Evolutionary conservation across 2,329 filamentous ascomycete species (phyloP).

Genomic region (Didymella keratinophila): DNA sequence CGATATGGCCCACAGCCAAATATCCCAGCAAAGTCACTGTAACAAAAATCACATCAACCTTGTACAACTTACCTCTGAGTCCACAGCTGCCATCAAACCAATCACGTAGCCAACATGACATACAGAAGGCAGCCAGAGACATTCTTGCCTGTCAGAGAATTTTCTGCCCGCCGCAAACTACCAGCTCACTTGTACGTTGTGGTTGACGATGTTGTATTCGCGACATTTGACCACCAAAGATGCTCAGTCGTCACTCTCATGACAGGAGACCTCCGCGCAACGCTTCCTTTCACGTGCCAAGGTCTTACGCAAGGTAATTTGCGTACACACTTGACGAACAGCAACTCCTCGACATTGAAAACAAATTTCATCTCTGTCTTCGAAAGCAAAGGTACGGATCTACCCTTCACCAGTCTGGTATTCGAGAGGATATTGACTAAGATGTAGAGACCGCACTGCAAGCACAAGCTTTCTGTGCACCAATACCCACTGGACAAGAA

Average conservation of each 20-base stretch:
- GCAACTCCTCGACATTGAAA: background rate
- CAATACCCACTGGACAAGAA: background rate
- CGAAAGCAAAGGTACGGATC: background rate
- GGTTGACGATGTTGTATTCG: background rate
- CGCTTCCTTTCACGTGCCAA: background rate
- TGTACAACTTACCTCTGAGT: background rate
- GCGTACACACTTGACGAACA: background rate
- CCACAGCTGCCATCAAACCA: background rate
- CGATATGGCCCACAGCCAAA: background rate
- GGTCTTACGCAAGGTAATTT: background rate
- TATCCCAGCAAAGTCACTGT: background rate
- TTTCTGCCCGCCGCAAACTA: background rate
- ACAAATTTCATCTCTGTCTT: conserved; percentile 9
- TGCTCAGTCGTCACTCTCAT: background rate
- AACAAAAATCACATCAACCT: background rate
- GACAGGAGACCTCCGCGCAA: background rate
- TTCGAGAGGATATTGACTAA: background rate
- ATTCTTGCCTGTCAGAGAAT: background rate
- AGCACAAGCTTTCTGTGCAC: background rate
- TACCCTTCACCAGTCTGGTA: no score
- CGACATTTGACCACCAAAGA: background rate
- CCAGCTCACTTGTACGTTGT: conserved; percentile 1
- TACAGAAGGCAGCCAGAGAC: background rate
- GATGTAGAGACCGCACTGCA: background rate
- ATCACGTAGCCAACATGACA: conserved; percentile 2